Percentiles rank a stretch among this genome's conserved stretches.
Evolutionary conservation across 2,329 filamentous ascomycete species (phyloP).

Genomic region (Beauveria medogensis): DNA sequence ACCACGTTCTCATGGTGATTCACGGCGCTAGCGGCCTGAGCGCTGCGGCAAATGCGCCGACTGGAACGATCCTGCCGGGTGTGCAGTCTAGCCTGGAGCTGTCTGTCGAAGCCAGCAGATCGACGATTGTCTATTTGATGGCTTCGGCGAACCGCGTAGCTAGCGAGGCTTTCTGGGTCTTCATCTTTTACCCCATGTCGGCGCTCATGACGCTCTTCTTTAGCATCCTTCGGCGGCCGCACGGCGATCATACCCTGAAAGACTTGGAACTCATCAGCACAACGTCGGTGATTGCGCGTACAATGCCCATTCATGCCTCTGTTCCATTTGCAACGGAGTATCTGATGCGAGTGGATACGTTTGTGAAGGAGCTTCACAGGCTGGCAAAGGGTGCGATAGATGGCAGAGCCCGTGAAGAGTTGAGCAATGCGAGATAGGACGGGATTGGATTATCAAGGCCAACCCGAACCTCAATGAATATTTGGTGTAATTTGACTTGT

Average conservation of each 20-base stretch:
- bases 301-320: constrained; percentile 23
- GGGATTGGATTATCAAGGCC: background rate
- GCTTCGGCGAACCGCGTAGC: constrained; percentile 33
- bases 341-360: constrained; percentile 32
- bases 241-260: constrained; percentile 30
- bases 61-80: constrained; percentile 29
- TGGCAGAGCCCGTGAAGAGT: background rate
- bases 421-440: background rate
- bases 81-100: constrained; percentile 45
- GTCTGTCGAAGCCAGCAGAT: constrained; percentile 47
- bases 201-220: constrained; percentile 47
- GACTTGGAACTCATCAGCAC: constrained; percentile 39
- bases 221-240: constrained; percentile 42
- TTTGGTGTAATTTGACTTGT: background rate
- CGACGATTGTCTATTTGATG: constrained; percentile 41
- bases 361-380: constrained; percentile 35
- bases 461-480: background rate
- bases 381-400: constrained; percentile 34
- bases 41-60: constrained; percentile 25
- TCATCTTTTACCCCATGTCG: constrained; percentile 49
- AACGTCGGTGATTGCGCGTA: constrained; percentile 35
- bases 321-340: constrained; percentile 30
- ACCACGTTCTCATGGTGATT: constrained; percentile 46
- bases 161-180: constrained; percentile 42
- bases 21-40: constrained; percentile 47